Percentiles rank a stretch among this genome's conserved stretches.
Evolutionary conservation across 1,284 basidiomycete species (phyloP).

Genomic region (Ganoderma leucocontextum): DNA sequence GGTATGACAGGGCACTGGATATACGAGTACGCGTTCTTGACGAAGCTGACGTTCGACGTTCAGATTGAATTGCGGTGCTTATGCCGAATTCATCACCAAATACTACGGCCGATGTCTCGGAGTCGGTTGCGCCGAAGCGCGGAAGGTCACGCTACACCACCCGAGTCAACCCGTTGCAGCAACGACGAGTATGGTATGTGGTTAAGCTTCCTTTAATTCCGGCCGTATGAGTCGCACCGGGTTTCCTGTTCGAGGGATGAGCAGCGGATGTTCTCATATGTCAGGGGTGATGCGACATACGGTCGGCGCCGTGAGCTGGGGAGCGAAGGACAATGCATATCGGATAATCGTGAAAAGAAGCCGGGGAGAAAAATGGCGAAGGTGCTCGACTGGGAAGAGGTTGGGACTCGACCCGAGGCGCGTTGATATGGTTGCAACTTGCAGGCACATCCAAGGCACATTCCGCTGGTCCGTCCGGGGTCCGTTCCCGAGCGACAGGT

Average conservation of each 20-base stretch:
- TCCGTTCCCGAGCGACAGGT: slow-evolving; percentile 4
- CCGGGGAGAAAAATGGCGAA: slow-evolving; percentile 19
- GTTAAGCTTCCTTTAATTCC: slow-evolving; percentile 20
- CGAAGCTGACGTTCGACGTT: slow-evolving; percentile 5
- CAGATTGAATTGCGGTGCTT: slow-evolving; percentile 12
- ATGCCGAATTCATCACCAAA: slow-evolving; percentile 13
- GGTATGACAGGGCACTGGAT: slow-evolving; percentile 19
- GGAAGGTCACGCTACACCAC: slow-evolving; percentile 19
- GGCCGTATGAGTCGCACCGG: slow-evolving; percentile 19
- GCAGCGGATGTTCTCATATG: slow-evolving; percentile 15
- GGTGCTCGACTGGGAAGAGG: slow-evolving; percentile 11
- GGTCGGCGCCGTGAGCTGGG: slow-evolving; percentile 6
- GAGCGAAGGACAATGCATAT: slow-evolving; percentile 18
- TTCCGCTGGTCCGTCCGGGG: slow-evolving; percentile 3
- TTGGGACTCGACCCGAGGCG: slow-evolving; percentile 15
- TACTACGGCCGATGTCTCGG: slow-evolving; percentile 4
- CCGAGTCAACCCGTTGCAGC: slow-evolving; percentile 22
- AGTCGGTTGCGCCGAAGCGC: slow-evolving; percentile 16
- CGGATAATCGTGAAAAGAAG: slow-evolving; percentile 16
- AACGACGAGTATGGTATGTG: slow-evolving; percentile 26
- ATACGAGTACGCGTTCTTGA: not conserved
- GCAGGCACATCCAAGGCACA: slow-evolving; percentile 5
- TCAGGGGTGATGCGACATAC: slow-evolving; percentile 6
- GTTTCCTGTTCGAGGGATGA: slow-evolving; percentile 3
- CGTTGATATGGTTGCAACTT: not conserved